Percentiles rank a stretch among this genome's conserved stretches.
These are phyloP conservation scores for Coelastrella sp. DNA, from an alignment of 139 green algal species.

Conservation along the genomic window DNA sequence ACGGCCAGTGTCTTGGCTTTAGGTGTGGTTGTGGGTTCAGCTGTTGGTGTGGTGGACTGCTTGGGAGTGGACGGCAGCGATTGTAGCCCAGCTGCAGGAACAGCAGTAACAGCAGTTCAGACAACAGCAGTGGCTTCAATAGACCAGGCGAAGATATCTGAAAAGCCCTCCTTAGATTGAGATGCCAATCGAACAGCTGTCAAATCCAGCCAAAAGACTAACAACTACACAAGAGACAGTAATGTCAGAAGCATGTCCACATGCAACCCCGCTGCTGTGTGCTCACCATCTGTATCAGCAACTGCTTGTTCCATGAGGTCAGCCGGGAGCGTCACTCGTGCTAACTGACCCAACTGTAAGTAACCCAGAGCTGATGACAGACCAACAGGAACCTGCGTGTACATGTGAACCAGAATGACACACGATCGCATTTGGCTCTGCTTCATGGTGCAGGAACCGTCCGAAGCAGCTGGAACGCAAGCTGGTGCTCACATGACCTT, in stretches of 20 bases:
- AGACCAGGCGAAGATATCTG: too few species aligned
- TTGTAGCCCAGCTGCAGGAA: background rate
- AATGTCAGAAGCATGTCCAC: too few species aligned
- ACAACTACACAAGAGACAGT: too few species aligned
- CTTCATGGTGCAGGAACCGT: background rate
- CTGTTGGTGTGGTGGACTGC: background rate
- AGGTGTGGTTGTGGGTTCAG: background rate
- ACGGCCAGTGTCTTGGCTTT: background rate
- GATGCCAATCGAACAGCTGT: too few species aligned
- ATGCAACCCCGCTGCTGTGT: too few species aligned
- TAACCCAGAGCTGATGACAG: slow-evolving; percentile 35
- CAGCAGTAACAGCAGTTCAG: background rate
- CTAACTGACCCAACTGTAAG: slow-evolving; percentile 21
- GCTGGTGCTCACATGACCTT: too few species aligned
- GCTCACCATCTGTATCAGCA: background rate
- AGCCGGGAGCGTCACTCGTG: slow-evolving; percentile 8
- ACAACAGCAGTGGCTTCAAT: background rate
- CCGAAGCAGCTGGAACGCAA: too few species aligned
- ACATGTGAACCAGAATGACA: too few species aligned
- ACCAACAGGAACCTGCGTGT: slow-evolving; percentile 13
- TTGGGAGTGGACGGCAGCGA: background rate
- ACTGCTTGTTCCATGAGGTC: slow-evolving; percentile 8
- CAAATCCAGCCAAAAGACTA: too few species aligned
- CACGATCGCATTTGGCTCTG: too few species aligned
- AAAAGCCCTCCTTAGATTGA: too few species aligned